Conservation (phyloP, 331 rosid genomes). For the Acacia concinna region DNA sequence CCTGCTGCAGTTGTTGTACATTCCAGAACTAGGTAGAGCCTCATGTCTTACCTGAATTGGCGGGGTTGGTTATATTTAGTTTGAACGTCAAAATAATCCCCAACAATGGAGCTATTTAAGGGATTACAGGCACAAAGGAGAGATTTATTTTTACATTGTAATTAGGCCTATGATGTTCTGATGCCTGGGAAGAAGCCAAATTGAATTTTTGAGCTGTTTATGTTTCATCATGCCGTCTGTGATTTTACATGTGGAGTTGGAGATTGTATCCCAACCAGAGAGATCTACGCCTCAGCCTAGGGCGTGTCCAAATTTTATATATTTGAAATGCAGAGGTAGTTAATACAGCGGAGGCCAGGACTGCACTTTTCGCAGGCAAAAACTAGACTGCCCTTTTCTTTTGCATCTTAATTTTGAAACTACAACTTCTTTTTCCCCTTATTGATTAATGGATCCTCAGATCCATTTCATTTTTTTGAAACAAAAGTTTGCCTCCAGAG, state of each 20-base stretch:
- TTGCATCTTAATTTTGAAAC: neutral
- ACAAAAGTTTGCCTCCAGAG: too few species aligned
- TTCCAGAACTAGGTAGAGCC: slow-evolving; percentile 8
- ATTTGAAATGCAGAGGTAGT: neutral
- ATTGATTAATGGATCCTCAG: too few species aligned
- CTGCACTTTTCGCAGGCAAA: too few species aligned
- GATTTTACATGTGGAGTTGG: neutral
- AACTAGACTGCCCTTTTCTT: neutral
- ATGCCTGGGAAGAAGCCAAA: neutral
- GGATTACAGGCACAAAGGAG: neutral
- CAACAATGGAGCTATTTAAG: slow-evolving; percentile 27
- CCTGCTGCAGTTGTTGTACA: slow-evolving; percentile 19
- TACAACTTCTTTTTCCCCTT: neutral
- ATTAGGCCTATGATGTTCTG: neutral
- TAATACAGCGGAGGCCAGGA: neutral
- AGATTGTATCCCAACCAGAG: neutral
- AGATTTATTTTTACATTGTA: slow-evolving; percentile 10
- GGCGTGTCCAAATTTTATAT: neutral
- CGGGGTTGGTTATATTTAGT: neutral
- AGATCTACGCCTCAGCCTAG: neutral
- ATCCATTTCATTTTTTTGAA: too few species aligned
- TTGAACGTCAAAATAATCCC: slow-evolving; percentile 29
- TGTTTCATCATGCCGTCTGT: neutral
- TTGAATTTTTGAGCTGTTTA: neutral
- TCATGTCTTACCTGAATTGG: slow-evolving; percentile 27